These are phyloP conservation scores for Puccinia polysora DNA, from an alignment of 1,284 basidiomycete genomes.

Conservation along the genomic window DNA sequence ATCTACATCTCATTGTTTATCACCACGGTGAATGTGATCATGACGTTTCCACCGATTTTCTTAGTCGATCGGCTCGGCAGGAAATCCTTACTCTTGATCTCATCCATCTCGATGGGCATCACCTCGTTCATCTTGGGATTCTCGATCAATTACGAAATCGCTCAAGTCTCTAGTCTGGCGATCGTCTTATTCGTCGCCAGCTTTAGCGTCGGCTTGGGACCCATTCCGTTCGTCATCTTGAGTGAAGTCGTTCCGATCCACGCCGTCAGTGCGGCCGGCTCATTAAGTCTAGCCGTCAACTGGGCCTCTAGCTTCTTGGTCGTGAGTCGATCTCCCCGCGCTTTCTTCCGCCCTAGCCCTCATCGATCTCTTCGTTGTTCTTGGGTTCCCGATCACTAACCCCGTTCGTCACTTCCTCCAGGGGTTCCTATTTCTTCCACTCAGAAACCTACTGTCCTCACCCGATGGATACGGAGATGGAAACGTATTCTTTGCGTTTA, in stretches of 20 bases:
- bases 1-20: conserved; percentile 72
- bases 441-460: conserved; percentile 19
- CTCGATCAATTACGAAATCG: conserved; percentile 64
- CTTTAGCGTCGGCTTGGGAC: conserved; percentile 84
- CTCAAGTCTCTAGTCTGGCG: conserved; percentile 65
- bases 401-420: background rate
- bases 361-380: background rate
- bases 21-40: conserved; percentile 63
- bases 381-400: background rate
- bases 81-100: conserved; percentile 54
- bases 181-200: conserved; percentile 82
- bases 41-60: conserved; percentile 75
- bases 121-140: conserved; percentile 68
- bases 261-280: conserved; percentile 53
- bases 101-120: conserved; percentile 61
- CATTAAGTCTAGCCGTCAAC: conserved; percentile 51
- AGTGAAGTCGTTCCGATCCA: conserved; percentile 80
- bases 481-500: conserved; percentile 39
- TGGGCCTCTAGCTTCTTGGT: conserved; percentile 52
- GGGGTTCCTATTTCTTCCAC: conserved; percentile 27
- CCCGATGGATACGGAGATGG: conserved; percentile 41
- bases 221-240: conserved; percentile 84
- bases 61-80: conserved; percentile 65
- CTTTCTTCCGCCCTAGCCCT: background rate
- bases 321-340: conserved; percentile 45